A percentile compares a stretch with the other conserved stretches of the same genome.
Evolutionary conservation across 2,329 filamentous ascomycete species (phyloP).

Genomic region (Xylariaceae sp.): DNA sequence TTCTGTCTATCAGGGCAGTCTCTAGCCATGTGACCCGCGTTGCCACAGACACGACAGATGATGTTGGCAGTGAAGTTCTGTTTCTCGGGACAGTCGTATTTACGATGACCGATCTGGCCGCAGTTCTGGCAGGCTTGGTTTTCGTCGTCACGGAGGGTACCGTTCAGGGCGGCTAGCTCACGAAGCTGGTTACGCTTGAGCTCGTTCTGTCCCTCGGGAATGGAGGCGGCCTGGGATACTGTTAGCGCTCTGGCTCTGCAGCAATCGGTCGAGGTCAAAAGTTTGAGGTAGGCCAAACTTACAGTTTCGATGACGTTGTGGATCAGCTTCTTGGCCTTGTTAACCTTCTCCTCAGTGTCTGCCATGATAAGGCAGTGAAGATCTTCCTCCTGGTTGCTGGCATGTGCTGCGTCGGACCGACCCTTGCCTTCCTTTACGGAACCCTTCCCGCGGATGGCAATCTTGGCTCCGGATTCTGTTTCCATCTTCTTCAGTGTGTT

Average conservation of each 20-base stretch:
- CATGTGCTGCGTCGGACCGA: conserved; percentile 96
- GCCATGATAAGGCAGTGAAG: conserved; percentile 99
- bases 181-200: conserved; percentile 98
- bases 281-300: conserved; percentile 40
- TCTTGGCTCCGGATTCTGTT: conserved; percentile 93
- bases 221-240: conserved; percentile 77
- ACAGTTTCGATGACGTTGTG: conserved; percentile 99
- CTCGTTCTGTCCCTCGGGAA: conserved; percentile 97
- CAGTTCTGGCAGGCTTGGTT: conserved; percentile 99
- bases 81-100: conserved; percentile 97
- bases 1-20: conserved; percentile 95
- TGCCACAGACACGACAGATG: conserved; percentile 96
- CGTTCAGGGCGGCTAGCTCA: conserved; percentile 96
- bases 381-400: conserved; percentile 99
- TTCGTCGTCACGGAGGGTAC: conserved; percentile 97
- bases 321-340: conserved; percentile 97
- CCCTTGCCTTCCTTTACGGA: conserved; percentile 99
- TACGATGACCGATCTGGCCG: conserved; percentile 96
- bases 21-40: conserved; percentile 96
- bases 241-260: conserved; percentile 21
- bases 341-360: conserved; percentile 98
- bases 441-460: conserved; percentile 98
- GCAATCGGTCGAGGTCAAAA: neutral
- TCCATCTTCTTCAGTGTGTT: conserved; percentile 99
- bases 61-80: conserved; percentile 99